phyloP scores from a whole-genome alignment of 441 rosid species.

The Croton setiger region DNA sequence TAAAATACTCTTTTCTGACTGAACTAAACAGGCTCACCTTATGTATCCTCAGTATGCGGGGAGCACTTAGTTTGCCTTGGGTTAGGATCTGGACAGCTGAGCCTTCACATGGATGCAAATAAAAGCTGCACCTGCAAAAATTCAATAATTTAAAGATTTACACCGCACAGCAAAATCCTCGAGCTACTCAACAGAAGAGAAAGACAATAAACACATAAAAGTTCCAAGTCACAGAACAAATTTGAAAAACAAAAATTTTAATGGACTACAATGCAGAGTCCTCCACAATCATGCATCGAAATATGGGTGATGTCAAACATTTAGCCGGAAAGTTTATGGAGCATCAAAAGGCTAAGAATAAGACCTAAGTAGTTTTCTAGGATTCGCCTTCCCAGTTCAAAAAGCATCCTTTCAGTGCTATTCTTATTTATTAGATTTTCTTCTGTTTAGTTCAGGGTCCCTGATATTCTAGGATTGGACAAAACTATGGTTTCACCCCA shows the following conservation, averaged over 20 bases:
- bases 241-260: background rate
- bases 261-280: background rate
- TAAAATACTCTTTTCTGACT: conserved; percentile 9
- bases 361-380: too few relatives aligned
- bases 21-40: conserved; percentile 66
- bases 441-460: too few relatives aligned
- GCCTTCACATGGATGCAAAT: conserved; percentile 93
- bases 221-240: conserved; percentile 3
- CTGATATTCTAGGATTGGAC: too few relatives aligned
- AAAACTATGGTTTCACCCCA: too few relatives aligned
- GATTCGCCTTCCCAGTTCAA: too few relatives aligned
- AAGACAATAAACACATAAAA: background rate
- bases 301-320: too few relatives aligned
- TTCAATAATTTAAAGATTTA: conserved; percentile 14
- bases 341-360: too few relatives aligned
- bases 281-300: background rate
- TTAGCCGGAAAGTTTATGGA: too few relatives aligned
- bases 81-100: conserved; percentile 77
- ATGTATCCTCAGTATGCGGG: conserved; percentile 94
- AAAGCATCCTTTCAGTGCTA: too few relatives aligned
- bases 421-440: too few relatives aligned
- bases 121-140: conserved; percentile 91
- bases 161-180: background rate
- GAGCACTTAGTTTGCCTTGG: conserved; percentile 98
- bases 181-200: background rate